A percentile compares a stretch with the other conserved stretches of the same genome.
These are phyloP conservation scores for Sarocladium strictum DNA, from an alignment of 2,329 filamentous ascomycete genomes.

Conservation along the genomic window DNA sequence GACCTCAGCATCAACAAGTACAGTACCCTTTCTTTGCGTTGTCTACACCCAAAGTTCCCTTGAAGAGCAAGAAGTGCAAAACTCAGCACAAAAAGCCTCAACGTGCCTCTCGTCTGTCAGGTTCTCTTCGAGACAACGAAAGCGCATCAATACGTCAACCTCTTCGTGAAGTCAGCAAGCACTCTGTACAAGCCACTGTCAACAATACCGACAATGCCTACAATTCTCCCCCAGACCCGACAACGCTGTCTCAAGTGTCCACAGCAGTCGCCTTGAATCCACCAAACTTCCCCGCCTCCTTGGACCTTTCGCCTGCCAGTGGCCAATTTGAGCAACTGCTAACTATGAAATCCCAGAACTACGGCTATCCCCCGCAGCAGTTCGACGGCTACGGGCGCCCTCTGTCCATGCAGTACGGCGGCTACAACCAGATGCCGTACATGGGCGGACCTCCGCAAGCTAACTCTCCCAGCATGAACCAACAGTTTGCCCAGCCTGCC, in stretches of 20 bases:
- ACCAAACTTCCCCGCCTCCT: conserved; percentile 13
- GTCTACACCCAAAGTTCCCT: conserved; percentile 1
- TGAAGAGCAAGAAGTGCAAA: conserved; percentile 35
- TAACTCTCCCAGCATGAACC: conserved; percentile 45
- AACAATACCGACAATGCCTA: conserved; percentile 7
- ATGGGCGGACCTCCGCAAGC: conserved; percentile 36
- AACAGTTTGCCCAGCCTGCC: conserved; percentile 35
- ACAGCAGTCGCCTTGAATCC: neutral
- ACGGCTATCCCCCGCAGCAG: conserved; percentile 44
- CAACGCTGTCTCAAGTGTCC: conserved; percentile 11
- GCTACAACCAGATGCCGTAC: conserved; percentile 42
- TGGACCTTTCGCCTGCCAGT: conserved; percentile 63
- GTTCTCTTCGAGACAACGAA: conserved; percentile 27
- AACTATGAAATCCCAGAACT: conserved; percentile 63
- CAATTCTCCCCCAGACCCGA: conserved; percentile 6
- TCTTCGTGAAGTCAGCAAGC: neutral
- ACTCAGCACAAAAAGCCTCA: conserved; percentile 37
- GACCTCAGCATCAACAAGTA: conserved; percentile 59
- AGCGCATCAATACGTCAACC: conserved; percentile 10
- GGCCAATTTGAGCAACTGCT: conserved; percentile 72
- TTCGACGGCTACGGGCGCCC: conserved; percentile 33
- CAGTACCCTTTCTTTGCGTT: conserved; percentile 35
- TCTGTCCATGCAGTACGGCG: conserved; percentile 33
- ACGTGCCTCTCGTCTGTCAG: conserved; percentile 30
- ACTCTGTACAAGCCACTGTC: neutral